Conservation (phyloP, 495 filamentous ascomycete genomes). For the Pseudevernia furfuracea region DNA sequence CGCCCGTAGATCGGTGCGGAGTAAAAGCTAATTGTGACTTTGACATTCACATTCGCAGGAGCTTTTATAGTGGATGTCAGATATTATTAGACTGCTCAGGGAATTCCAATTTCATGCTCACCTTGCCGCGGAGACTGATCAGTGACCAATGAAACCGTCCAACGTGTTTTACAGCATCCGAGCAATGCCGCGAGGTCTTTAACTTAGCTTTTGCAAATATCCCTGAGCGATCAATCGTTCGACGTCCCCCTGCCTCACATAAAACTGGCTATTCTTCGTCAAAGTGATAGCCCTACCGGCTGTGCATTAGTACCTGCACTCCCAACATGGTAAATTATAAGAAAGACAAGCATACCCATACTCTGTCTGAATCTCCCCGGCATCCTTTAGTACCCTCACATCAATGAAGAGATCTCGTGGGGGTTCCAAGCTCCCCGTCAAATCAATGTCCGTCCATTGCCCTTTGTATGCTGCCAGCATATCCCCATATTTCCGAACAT, state of each 20-base stretch:
- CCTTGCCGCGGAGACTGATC: slow-evolving; percentile 1
- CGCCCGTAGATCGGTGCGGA: not conserved
- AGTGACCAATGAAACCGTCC: not conserved
- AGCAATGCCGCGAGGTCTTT: slow-evolving; percentile 30
- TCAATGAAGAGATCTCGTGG: slow-evolving; percentile 96
- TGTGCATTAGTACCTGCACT: not conserved
- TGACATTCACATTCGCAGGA: not conserved
- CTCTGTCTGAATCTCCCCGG: slow-evolving; percentile 97
- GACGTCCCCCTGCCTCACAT: slow-evolving; percentile 93
- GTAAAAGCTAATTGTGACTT: not conserved
- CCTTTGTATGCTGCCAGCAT: slow-evolving; percentile 94
- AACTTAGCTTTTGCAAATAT: slow-evolving; percentile 89
- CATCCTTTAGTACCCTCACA: slow-evolving; percentile 92
- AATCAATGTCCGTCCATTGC: slow-evolving; percentile 96
- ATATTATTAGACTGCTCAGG: too few relatives aligned
- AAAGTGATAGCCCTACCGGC: slow-evolving; percentile 75
- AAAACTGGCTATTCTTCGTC: slow-evolving; percentile 97
- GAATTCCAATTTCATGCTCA: not conserved
- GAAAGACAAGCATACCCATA: slow-evolving; percentile 67
- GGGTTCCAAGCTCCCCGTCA: slow-evolving; percentile 91
- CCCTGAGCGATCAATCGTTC: slow-evolving; percentile 91
- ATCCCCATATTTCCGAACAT: slow-evolving; percentile 83
- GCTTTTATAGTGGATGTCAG: not conserved
- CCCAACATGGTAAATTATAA: not conserved
- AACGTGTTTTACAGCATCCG: not conserved